Base-by-base conservation (phyloP, 495 filamentous ascomycete genomes). In the Trichocladium antarcticum region DNA sequence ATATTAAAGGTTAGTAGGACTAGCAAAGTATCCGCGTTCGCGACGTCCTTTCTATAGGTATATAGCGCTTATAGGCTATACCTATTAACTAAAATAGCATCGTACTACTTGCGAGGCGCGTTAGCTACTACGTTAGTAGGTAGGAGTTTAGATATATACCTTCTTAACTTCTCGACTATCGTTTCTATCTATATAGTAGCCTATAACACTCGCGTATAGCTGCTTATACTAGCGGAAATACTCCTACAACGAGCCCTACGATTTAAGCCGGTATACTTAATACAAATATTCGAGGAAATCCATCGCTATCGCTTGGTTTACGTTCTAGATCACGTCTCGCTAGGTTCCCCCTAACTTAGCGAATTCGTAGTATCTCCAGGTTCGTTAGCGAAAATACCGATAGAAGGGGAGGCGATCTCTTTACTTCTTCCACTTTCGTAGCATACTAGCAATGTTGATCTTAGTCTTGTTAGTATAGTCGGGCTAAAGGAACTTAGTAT, bases 51-150 rank as follows among this genome's bases (percentile, higher is more conserved):
- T 50, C 59, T 56, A 41, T 45, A 53, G 41, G 47, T 62, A 34
- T 63, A 57, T 45, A 61, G 57, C 56, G 50, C 47, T 54, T 48
- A 56, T 46, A 66, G 63, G 47, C 58, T 53, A 45, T 57, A 59
- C 19, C 51, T 34, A 46, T 53, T 49, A 45, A 59, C 51, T 41
- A 58, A 49, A 35, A 51, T 28, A 42, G 57, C 51, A 55, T 56
- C 55, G 50, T 56, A 56, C 41, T 56, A 63, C 57, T 58, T 48
- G 10, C 43, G 10, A 44, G 36, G 12, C n/a, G 19, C 37, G 21
- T 46, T 36, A 29, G 27, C 20, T 19, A 32, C 24, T 34, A 16
- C 24, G 17, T 41, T 47, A 22, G 40, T 53, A 34, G 41, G 31
- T 22, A 50, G 37, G 55, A 37, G 42, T 41, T 14, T 5, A n/a